Base-by-base conservation (phyloP, 805 yeast genomes). In the Wickerhamomyces ciferrii region DNA sequence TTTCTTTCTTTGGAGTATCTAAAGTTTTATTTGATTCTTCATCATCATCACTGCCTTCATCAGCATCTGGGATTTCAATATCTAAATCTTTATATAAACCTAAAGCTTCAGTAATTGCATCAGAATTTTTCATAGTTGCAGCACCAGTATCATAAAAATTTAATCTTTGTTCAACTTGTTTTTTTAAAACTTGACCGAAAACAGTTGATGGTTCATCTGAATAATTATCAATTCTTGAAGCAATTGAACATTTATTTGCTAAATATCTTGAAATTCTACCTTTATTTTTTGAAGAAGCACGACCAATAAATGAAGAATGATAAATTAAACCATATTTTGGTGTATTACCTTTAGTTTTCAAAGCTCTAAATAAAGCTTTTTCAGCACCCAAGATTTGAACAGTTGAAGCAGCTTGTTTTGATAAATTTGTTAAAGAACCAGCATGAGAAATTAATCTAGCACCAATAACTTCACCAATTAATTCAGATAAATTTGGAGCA, bases 381-480 rank as follows among this genome's bases (percentile, higher is more conserved):
- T 94, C 99, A 54, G 99, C 98, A 70, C 99, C 99, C 67, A 94
- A 78, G 54, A 94, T 94, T 78, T 94, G 99, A 50, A 94, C 97
- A 49, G 99, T 94, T 21, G 99, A 94, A 48, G 99, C 99, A 62
- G 99, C 98, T 74, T 91, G 96, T 68, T 94, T 94, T 49, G 98
- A 90, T 67, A 94, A 75, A 73, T 87, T 92, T 53, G 97, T 91
- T 68, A 94, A 79, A 58, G 97, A 90, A 71, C 99, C 99, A 52
- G 99, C 97, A 62, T 94, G 98, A 49, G 99, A 92, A 56, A 94
- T 94, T 62, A 94, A 80, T 71, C 99, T 82, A 42, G 99, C 99
- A 73, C 99, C 99, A 56, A 94, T 96, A 67, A 92, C 94, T 76
- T 94, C 99, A 68, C 99, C 99, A 65, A 94, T 92, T 68, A 94